Conservation (phyloP, 805 yeast species). For the Ogataea ramenticola region DNA sequence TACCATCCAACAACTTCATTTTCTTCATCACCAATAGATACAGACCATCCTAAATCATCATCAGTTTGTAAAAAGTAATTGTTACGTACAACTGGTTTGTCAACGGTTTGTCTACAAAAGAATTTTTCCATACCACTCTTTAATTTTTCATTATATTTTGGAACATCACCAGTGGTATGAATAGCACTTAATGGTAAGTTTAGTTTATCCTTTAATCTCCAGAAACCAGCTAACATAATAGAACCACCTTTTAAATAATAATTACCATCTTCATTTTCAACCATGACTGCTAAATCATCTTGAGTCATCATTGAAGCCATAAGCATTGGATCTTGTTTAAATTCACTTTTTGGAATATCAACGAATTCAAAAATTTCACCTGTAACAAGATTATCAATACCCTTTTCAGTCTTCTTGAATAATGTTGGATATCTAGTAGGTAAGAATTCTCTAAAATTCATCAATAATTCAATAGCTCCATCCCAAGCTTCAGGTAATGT, state of each 20-base stretch:
- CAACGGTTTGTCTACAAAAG: conserved; percentile 47
- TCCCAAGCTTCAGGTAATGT: conserved; percentile 42
- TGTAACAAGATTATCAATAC: conserved; percentile 44
- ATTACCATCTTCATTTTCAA: conserved; percentile 51
- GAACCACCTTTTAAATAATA: conserved; percentile 55
- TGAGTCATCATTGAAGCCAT: conserved; percentile 53
- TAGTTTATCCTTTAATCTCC: conserved; percentile 58
- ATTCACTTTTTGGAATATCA: conserved; percentile 21
- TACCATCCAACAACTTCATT: conserved; percentile 54
- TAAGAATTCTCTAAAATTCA: conserved; percentile 44
- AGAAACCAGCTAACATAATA: conserved; percentile 59
- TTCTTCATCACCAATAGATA: conserved; percentile 53
- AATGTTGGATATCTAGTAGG: conserved; percentile 53
- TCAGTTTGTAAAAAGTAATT: conserved; percentile 63
- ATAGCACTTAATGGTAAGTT: conserved; percentile 48
- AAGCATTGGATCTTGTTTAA: conserved; percentile 47
- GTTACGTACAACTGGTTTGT: conserved; percentile 60
- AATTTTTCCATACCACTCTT: conserved; percentile 61
- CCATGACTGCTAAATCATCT: conserved; percentile 63
- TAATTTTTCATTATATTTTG: conserved; percentile 52
- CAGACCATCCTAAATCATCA: conserved; percentile 56
- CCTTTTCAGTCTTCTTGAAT: conserved; percentile 37
- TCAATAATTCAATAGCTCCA: conserved; percentile 50
- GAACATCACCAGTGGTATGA: conserved; percentile 64
- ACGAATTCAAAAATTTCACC: conserved; percentile 40